Evolutionary conservation across 2,329 filamentous ascomycete genomes (phyloP).

Genomic region (Colletotrichum echinochloae): DNA sequence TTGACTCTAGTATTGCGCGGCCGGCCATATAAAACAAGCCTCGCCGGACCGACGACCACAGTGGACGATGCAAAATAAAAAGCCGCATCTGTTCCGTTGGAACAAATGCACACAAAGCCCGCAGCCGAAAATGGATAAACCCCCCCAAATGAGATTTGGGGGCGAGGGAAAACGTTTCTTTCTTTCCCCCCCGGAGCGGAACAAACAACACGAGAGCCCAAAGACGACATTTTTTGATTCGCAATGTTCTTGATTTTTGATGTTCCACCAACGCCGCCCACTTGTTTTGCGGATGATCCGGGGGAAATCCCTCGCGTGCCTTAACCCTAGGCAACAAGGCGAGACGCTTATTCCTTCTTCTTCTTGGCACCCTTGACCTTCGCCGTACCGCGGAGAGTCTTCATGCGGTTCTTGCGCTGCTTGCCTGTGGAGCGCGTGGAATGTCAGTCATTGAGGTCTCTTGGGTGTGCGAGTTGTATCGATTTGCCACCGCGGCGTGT

Average conservation of each 20-base stretch:
- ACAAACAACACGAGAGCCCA: constrained; percentile 31
- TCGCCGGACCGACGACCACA: constrained; percentile 32
- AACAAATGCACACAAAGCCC: constrained; percentile 40
- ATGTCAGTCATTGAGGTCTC: constrained; percentile 41
- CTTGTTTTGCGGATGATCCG: constrained; percentile 39
- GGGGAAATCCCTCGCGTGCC: constrained; percentile 39
- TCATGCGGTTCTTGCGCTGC: constrained; percentile 99
- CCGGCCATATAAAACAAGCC: constrained; percentile 18
- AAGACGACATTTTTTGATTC: constrained; percentile 40
- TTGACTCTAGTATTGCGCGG: constrained; percentile 40
- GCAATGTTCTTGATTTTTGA: constrained; percentile 38
- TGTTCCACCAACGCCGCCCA: constrained; percentile 41
- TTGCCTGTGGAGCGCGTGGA: constrained; percentile 76
- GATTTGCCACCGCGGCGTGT: constrained; percentile 41
- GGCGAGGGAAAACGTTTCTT: constrained; percentile 9
- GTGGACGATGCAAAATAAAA: constrained; percentile 39
- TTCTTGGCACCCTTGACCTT: constrained; percentile 97
- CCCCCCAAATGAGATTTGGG: constrained; percentile 13
- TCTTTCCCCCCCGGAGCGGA: constrained; percentile 17
- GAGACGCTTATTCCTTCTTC: constrained; percentile 87
- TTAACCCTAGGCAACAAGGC: constrained; percentile 43
- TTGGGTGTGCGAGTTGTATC: not conserved
- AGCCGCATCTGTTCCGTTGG: constrained; percentile 31
- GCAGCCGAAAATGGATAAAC: constrained; percentile 31
- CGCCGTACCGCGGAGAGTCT: constrained; percentile 97